These are phyloP conservation scores for Mucor irregularis DNA, from an alignment of 371 early-diverging fungal species.

Conservation along the genomic window DNA sequence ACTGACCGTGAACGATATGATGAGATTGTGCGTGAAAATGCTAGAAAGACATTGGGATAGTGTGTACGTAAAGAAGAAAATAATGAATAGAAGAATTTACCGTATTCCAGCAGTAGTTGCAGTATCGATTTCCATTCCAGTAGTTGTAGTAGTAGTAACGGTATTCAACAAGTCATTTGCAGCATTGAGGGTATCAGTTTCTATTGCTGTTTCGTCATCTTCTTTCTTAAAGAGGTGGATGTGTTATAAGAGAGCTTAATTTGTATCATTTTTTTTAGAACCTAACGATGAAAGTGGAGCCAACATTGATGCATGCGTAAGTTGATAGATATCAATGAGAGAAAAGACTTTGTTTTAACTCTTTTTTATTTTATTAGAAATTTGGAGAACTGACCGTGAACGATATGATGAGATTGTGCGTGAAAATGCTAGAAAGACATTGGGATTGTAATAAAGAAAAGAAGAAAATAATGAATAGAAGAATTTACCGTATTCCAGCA, in stretches of 20 bases:
- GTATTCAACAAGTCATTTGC: too few relatives aligned
- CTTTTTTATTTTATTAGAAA: slow-evolving; percentile 63
- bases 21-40: slow-evolving; percentile 76
- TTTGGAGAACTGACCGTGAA: slow-evolving; percentile 87
- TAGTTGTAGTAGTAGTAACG: too few relatives aligned
- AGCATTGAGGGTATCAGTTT: slow-evolving; percentile 17
- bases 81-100: slow-evolving; percentile 7
- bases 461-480: not conserved
- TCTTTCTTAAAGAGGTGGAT: too few relatives aligned
- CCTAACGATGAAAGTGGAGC: slow-evolving; percentile 99
- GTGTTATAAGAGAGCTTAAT: too few relatives aligned
- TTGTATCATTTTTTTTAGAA: slow-evolving; percentile 54
- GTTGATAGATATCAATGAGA: slow-evolving; percentile 13
- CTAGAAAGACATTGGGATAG: slow-evolving; percentile 68
- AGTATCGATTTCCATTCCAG: too few relatives aligned
- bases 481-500: not conserved
- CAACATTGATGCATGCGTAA: slow-evolving; percentile 96
- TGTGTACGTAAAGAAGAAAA: slow-evolving; percentile 8
- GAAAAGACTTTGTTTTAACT: not conserved
- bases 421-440: slow-evolving; percentile 67
- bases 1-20: slow-evolving; percentile 82
- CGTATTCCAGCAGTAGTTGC: not conserved
- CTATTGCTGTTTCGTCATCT: not conserved
- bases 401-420: slow-evolving; percentile 83
- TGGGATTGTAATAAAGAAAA: slow-evolving; percentile 50